Conservation (phyloP, 2,329 filamentous ascomycete species). For the Lasiodiplodia gonubiensis region DNA sequence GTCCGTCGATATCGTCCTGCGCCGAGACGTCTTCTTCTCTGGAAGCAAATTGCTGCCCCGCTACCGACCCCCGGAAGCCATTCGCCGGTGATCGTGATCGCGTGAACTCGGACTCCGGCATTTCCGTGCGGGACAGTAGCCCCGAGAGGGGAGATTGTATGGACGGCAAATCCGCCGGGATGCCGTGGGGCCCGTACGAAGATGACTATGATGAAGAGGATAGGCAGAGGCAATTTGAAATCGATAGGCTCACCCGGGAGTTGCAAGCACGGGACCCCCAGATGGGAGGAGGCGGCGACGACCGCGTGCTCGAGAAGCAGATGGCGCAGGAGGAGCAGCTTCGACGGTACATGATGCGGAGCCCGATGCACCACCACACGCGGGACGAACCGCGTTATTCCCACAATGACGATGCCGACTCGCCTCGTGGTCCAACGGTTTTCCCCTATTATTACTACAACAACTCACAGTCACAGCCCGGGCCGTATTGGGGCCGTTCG, state of each 20-base stretch:
- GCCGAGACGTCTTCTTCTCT: slow-evolving; percentile 12
- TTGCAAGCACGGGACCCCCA: not conserved
- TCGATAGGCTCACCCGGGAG: slow-evolving; percentile 22
- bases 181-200: slow-evolving; percentile 8
- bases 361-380: slow-evolving; percentile 8
- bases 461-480: slow-evolving; percentile 25
- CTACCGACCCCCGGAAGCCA: slow-evolving; percentile 16
- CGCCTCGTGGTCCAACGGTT: slow-evolving; percentile 18
- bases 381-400: slow-evolving; percentile 28
- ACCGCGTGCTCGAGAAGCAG: slow-evolving; percentile 11
- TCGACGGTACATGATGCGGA: slow-evolving; percentile 21
- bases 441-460: slow-evolving; percentile 27
- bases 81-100: slow-evolving; percentile 21
- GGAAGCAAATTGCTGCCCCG: slow-evolving; percentile 14
- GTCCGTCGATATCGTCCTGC: slow-evolving; percentile 18
- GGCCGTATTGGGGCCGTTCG: slow-evolving; percentile 17
- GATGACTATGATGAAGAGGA: slow-evolving; percentile 32
- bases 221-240: slow-evolving; percentile 24
- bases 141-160: slow-evolving; percentile 34
- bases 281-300: slow-evolving; percentile 1
- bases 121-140: slow-evolving; percentile 42
- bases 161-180: slow-evolving; percentile 4
- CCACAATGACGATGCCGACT: slow-evolving; percentile 11
- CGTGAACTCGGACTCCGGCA: slow-evolving; percentile 35
- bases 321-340: slow-evolving; percentile 23